phyloP scores from a whole-genome alignment of 192 early-diverging fungal genomes.

The Helicostylum pulchrum region DNA sequence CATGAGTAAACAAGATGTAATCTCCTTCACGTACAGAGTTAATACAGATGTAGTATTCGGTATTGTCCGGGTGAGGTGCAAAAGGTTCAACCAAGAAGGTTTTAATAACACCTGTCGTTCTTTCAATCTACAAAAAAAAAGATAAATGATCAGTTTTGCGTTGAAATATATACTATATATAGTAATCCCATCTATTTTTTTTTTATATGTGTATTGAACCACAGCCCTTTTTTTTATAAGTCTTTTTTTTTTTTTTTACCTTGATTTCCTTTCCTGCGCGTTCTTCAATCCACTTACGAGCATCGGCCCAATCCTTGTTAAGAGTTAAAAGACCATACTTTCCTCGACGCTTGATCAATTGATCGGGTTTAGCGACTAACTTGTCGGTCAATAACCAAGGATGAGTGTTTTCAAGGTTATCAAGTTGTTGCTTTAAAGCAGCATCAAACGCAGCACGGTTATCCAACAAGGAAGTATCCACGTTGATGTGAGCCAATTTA shows the following conservation, averaged over 20 bases:
- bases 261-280: slow-evolving; percentile 84
- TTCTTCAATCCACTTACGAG: slow-evolving; percentile 87
- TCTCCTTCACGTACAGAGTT: slow-evolving; percentile 95
- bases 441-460: slow-evolving; percentile 58
- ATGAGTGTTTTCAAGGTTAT: slow-evolving; percentile 68
- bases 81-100: slow-evolving; percentile 96
- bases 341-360: slow-evolving; percentile 96
- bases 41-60: slow-evolving; percentile 97
- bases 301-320: slow-evolving; percentile 85
- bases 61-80: slow-evolving; percentile 84
- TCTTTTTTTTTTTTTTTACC: slow-evolving; percentile 40
- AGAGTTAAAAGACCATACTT: slow-evolving; percentile 93
- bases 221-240: slow-evolving; percentile 3
- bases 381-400: slow-evolving; percentile 82
- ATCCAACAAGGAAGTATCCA: slow-evolving; percentile 60
- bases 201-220: neutral
- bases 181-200: slow-evolving; percentile 13
- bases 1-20: slow-evolving; percentile 95
- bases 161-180: neutral
- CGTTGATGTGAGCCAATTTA: slow-evolving; percentile 75
- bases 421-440: slow-evolving; percentile 54
- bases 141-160: neutral
- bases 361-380: slow-evolving; percentile 97
- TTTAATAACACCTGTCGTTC: slow-evolving; percentile 81
- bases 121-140: slow-evolving; percentile 61